These are phyloP conservation scores for Blastobotrys muscicola DNA, from an alignment of 805 yeast genomes.

Conservation along the genomic window DNA sequence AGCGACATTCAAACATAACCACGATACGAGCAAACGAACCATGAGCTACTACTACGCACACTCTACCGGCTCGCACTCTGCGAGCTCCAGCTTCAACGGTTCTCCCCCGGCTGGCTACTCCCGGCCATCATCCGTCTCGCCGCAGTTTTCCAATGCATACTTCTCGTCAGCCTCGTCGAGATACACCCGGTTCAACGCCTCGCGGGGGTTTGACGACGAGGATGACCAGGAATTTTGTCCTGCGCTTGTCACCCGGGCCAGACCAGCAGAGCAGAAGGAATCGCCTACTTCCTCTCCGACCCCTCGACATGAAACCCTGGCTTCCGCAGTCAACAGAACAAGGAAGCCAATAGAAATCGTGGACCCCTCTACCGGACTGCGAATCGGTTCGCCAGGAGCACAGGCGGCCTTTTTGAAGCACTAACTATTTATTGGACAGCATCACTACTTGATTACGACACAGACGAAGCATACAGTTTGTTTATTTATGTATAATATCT, in stretches of 20 bases:
- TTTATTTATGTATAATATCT: no score
- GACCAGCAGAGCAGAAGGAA: constrained; percentile 1
- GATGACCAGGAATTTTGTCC: constrained; percentile 70
- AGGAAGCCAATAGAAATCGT: constrained; percentile 39
- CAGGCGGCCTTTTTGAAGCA: no score
- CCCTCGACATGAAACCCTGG: neutral
- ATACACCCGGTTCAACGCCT: constrained; percentile 39
- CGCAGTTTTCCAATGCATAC: constrained; percentile 19
- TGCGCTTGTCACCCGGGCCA: constrained; percentile 16
- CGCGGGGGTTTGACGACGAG: constrained; percentile 60
- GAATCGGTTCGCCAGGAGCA: constrained; percentile 11
- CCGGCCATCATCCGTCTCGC: constrained; percentile 25
- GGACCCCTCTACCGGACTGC: constrained; percentile 43
- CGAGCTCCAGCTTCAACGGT: neutral
- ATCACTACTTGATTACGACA: no score
- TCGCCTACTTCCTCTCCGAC: constrained; percentile 10
- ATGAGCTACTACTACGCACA: constrained; percentile 4
- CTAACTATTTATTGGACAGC: no score
- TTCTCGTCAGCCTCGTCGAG: constrained; percentile 10
- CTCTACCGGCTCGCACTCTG: neutral
- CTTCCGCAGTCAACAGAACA: constrained; percentile 5
- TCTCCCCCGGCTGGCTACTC: constrained; percentile 5
- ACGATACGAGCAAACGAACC: neutral
- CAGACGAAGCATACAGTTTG: no score
- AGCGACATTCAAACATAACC: neutral